Evolutionary conservation across 2,329 filamentous ascomycete genomes (phyloP).

Genomic region (Scedosporium boydii): DNA sequence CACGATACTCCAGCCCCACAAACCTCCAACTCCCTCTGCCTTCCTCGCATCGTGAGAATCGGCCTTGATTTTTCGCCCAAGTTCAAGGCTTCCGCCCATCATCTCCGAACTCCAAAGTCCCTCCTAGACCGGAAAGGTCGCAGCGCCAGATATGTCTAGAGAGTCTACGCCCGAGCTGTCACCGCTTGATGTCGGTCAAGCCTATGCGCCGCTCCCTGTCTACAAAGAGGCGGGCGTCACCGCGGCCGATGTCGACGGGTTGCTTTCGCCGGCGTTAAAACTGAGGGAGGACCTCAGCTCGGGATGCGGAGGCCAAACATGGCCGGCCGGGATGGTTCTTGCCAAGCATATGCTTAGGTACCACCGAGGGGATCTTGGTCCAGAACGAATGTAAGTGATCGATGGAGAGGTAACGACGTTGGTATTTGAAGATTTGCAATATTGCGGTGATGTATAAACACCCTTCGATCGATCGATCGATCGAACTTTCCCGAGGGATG

Average conservation of each 20-base stretch:
- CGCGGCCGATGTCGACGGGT: slow-evolving; percentile 58
- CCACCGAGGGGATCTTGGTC: slow-evolving; percentile 51
- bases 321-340: slow-evolving; percentile 88
- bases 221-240: slow-evolving; percentile 47
- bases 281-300: slow-evolving; percentile 78
- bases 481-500: no score
- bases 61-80: no score
- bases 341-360: slow-evolving; percentile 76
- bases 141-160: neutral
- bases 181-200: slow-evolving; percentile 41
- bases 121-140: neutral
- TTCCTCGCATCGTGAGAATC: no score
- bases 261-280: slow-evolving; percentile 59
- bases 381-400: slow-evolving; percentile 61
- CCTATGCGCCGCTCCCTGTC: slow-evolving; percentile 48
- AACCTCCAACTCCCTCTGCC: no score
- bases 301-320: slow-evolving; percentile 87
- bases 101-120: neutral
- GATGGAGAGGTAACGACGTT: no score
- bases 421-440: no score
- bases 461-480: no score
- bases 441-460: no score
- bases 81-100: no score
- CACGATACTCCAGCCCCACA: no score
- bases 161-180: slow-evolving; percentile 39